Base-by-base conservation (phyloP, 495 filamentous ascomycete species). In the Podospora pseudocomata region DNA sequence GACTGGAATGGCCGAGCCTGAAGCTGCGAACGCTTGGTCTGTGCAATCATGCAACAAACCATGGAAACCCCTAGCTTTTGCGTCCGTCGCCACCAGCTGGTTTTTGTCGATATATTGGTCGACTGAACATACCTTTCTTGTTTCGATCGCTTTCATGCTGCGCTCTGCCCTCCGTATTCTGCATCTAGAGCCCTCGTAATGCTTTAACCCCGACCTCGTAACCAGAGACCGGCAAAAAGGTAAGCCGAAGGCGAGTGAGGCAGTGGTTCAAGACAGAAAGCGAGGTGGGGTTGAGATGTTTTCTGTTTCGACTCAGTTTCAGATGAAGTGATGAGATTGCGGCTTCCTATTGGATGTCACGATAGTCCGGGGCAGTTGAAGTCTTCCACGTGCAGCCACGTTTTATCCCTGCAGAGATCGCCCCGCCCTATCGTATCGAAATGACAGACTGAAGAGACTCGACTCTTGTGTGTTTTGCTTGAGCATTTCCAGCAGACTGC, bases 281-380 rank as follows among this genome's bases (percentile, higher is more conserved):
- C 13, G 39, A 49, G 64, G 65, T 67, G 65, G 63, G 66, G 69
- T 49, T 5, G 57, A 39, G 55, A 55, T 63, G 66, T 58, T 67
- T 68, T 69, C 68, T 72, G 74, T 76, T 75, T 76, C 71, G 74
- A 69, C 70, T n/a, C 61, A 34, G 74, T 76, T 76, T 76, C 74
- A 76, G 68, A 75, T 72, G 71, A 73, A 76, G 73, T 72, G 73
- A 75, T 69, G 67, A 34, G 44, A 49, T 57, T 53, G 15, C 1
- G 15, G 11, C 57, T 18, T n/a, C 39, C 64, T 32, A 71, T 71
- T 68, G 65, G 65, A 26, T 53, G 63, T 64, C 23, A 54, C 4
- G 62, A 44, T 53, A 19, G 39, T 57, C 23, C 18, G 5, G 66
- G 67, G 68, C 65, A 68, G 64, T 11, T 11, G 39, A 66, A n/a